Conservation (phyloP, 2,329 filamentous ascomycete species). For the Neonectria coccinea region DNA sequence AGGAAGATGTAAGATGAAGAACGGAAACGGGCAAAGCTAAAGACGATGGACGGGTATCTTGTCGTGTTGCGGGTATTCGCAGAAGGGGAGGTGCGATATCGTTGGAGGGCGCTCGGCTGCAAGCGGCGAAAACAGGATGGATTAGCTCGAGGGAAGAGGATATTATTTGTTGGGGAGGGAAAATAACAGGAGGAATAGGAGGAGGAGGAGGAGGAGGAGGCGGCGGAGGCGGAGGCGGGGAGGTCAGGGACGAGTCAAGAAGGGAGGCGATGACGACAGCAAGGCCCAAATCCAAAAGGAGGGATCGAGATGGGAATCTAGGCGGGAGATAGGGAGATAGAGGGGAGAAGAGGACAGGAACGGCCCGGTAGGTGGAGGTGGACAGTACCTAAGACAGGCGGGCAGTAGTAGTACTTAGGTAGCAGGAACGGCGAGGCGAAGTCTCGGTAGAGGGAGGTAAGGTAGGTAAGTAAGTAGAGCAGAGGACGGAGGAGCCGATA, state of each 20-base stretch:
- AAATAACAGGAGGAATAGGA: background rate
- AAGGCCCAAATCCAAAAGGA: constrained; percentile 34
- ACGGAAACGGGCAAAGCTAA: constrained; percentile 5
- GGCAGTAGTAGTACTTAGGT: background rate
- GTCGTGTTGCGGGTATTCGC: constrained; percentile 35
- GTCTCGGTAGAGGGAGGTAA: background rate
- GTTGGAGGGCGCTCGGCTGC: constrained; percentile 37
- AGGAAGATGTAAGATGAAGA: background rate
- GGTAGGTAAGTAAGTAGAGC: background rate
- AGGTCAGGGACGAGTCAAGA: constrained; percentile 25
- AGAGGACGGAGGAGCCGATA: constrained; percentile 1
- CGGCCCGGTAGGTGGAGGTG: constrained; percentile 43
- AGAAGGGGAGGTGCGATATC: constrained; percentile 29
- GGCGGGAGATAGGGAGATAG: constrained; percentile 17
- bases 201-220: constrained; percentile 17
- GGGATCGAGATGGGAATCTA: constrained; percentile 39
- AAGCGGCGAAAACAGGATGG: constrained; percentile 35
- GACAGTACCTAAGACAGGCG: constrained; percentile 4
- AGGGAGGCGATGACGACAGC: constrained; percentile 42
- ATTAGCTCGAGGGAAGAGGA: constrained; percentile 38
- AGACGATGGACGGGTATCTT: constrained; percentile 38
- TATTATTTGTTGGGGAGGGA: constrained; percentile 21
- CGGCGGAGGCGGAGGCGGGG: constrained; percentile 8
- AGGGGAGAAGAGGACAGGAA: constrained; percentile 33
- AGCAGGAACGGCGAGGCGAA: background rate